Base-by-base conservation (phyloP, 768 basidiomycete genomes). In the Naganishia kalamii region DNA sequence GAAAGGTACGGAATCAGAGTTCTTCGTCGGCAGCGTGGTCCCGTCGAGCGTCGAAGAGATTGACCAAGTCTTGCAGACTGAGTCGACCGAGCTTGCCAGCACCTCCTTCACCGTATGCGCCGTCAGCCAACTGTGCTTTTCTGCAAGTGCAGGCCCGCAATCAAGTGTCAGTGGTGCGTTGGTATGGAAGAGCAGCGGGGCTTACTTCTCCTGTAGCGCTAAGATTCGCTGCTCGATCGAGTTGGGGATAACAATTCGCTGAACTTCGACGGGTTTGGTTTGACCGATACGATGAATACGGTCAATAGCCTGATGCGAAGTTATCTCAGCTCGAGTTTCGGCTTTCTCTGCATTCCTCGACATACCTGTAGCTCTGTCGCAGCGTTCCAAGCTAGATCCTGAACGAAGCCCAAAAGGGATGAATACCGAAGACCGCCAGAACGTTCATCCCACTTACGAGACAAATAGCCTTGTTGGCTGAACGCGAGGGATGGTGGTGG, bases 141-240 rank as follows among this genome's bases (percentile, higher is more conserved):
- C 69, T 57, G 54, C 40, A 5, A 27, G 29, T 2, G 21, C 21
- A 32, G 37, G n/a, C 37, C 5, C 48, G 37, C 6, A 19, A n/a
- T 19, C 4, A 6, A 61, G 67, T 64, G n/a, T n/a, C n/a, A n/a
- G n/a, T n/a, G n/a, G n/a, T n/a, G n/a, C 10, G 17, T 37, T 12
- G 25, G 4, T 30, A 25, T 29, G 57, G 29, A 19, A 25, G 4
- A 48, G 21, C 23, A 15, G 5, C 17, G 29, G 41, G 59, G 61
- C 63, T 10, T 15, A 57, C 54, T 84, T 80, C 44, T 83, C 81
- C 69, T 88, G 87, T 66, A 89, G 77, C 0, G 79, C 80, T 29
- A 87, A 79, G 33, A 90, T 84, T n/a, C 88, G 81, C 70, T 88
- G 85, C 71, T 89, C 88, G 33, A 78, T 71, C 0, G 77, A 74